A percentile compares a stretch with the other conserved stretches of the same genome.
phyloP scores from a whole-genome alignment of 257 asterid species.

The Capsicum rhomboideum region DNA sequence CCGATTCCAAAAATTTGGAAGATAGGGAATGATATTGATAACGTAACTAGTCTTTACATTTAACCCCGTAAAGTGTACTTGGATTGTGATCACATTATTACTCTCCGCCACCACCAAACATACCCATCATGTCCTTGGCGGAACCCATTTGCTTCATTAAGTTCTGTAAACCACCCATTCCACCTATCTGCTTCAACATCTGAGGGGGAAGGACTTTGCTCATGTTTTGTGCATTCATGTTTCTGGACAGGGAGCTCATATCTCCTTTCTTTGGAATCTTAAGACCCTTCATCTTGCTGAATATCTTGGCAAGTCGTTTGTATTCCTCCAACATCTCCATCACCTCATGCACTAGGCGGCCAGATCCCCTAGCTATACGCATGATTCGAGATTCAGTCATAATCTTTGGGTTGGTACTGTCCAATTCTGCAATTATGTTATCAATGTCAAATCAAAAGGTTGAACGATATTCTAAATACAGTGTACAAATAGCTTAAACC shows the following conservation, averaged over 20 bases:
- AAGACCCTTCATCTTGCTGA: conserved; percentile 98
- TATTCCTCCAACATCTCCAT: conserved; percentile 94
- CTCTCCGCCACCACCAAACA: conserved; percentile 83
- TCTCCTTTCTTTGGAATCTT: conserved; percentile 96
- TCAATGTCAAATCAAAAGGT: background rate
- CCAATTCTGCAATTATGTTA: conserved; percentile 55
- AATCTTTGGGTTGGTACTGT: conserved; percentile 75
- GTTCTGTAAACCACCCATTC: conserved; percentile 85
- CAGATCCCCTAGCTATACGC: conserved; percentile 87
- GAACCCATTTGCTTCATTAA: conserved; percentile 93
- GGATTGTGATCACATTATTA: background rate
- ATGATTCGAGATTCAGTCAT: conserved; percentile 78
- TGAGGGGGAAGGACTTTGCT: conserved; percentile 90
- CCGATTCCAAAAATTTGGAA: background rate
- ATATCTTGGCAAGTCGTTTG: conserved; percentile 82
- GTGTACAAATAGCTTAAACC: background rate
- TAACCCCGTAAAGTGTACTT: background rate
- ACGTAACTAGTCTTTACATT: background rate
- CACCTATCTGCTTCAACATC: conserved; percentile 91
- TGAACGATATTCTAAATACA: background rate
- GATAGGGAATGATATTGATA: background rate
- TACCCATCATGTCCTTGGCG: conserved; percentile 87
- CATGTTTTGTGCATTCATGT: conserved; percentile 90
- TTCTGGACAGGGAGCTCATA: conserved; percentile 73
- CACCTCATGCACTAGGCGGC: conserved; percentile 69